Percentiles rank a stretch among this genome's conserved stretches.
Evolutionary conservation across 352 stramenopile genomes (phyloP).

Genomic region (Nothophytophthora sp.): DNA sequence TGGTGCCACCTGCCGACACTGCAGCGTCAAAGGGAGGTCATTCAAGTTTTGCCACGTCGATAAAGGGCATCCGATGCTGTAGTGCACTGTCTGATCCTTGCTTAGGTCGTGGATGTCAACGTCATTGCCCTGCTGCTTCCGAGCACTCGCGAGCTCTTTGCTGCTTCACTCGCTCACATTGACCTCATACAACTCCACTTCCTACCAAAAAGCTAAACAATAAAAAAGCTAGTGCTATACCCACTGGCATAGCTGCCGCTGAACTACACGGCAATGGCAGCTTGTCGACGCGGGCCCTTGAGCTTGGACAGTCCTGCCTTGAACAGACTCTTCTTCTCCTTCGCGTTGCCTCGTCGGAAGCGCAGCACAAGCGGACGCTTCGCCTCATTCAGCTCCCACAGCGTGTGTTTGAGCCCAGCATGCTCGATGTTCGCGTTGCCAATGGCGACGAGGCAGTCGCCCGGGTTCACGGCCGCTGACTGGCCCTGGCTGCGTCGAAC

Average conservation of each 20-base stretch:
- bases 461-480: conserved; percentile 72
- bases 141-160: too few relatives aligned
- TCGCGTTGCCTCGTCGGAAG: conserved; percentile 79
- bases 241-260: not conserved
- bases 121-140: too few relatives aligned
- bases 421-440: conserved; percentile 85
- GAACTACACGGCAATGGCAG: conserved; percentile 51
- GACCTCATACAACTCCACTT: conserved; percentile 18
- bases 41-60: conserved; percentile 79
- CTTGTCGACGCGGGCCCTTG: conserved; percentile 28
- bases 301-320: conserved; percentile 38
- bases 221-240: conserved; percentile 15
- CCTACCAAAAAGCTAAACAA: conserved; percentile 19
- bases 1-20: conserved; percentile 46
- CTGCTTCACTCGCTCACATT: too few relatives aligned
- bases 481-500: conserved; percentile 75
- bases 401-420: conserved; percentile 80
- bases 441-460: conserved; percentile 81
- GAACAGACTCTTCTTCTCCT: conserved; percentile 80
- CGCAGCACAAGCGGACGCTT: conserved; percentile 72
- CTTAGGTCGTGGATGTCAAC: too few relatives aligned
- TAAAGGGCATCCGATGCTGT: conserved; percentile 78
- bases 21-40: conserved; percentile 26
- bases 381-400: conserved; percentile 84
- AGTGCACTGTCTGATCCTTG: too few relatives aligned